Conservation (phyloP, 257 asterid genomes). For the Petunia axillaris region DNA sequence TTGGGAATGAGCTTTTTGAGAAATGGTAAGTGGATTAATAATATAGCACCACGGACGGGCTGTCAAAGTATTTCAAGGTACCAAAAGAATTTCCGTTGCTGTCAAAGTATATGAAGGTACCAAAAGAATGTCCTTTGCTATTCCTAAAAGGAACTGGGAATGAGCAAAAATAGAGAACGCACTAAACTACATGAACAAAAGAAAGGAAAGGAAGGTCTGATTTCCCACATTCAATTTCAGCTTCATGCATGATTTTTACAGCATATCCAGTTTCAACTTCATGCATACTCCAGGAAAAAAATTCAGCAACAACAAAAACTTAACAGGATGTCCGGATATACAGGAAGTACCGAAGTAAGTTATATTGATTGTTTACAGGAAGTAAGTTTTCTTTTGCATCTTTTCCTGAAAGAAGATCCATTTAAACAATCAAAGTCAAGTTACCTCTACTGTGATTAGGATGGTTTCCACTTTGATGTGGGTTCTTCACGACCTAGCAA, state of each 20-base stretch:
- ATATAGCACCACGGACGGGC: too few relatives aligned
- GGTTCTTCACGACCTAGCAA: background rate
- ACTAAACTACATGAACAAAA: background rate
- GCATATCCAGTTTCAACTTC: background rate
- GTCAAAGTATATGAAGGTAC: too few relatives aligned
- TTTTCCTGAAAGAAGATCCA: constrained; percentile 10
- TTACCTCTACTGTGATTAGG: constrained; percentile 15
- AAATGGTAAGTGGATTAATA: too few relatives aligned
- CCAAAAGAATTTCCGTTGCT: too few relatives aligned
- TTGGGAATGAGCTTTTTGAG: too few relatives aligned
- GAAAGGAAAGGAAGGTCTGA: background rate
- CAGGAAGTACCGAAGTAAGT: background rate
- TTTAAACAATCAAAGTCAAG: background rate
- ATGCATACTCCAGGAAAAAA: background rate
- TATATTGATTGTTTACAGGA: background rate
- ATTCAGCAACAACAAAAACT: background rate
- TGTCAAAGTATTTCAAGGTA: too few relatives aligned
- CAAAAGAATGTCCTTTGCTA: too few relatives aligned
- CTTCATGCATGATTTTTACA: background rate
- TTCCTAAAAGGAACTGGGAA: too few relatives aligned
- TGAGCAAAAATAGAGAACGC: background rate
- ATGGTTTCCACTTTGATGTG: background rate
- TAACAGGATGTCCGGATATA: background rate
- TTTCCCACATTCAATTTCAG: background rate
- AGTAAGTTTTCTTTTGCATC: background rate